A percentile compares a stretch with the other conserved stretches of the same genome.
Evolutionary conservation across 1,284 basidiomycete species (phyloP).

Genomic region (Trichosporon ovoides): DNA sequence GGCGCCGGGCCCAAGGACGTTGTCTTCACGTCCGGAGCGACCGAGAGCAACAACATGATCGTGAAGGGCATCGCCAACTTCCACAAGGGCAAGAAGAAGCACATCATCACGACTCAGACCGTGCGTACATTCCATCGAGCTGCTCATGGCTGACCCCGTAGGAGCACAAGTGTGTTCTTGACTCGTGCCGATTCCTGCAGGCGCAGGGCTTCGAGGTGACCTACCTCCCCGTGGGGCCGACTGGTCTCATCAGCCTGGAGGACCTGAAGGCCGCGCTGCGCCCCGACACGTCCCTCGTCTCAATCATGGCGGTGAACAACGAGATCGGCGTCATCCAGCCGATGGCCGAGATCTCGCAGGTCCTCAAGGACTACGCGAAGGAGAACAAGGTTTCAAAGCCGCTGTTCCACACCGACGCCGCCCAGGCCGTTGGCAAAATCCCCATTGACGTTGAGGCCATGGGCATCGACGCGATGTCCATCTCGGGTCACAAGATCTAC

Average conservation of each 20-base stretch:
- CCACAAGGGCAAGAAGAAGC: slow-evolving; percentile 80
- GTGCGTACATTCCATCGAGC: slow-evolving; percentile 50
- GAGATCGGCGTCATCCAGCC: slow-evolving; percentile 99
- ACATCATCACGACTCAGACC: slow-evolving; percentile 87
- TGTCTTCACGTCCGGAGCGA: slow-evolving; percentile 96
- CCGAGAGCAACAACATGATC: slow-evolving; percentile 96
- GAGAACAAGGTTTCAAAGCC: slow-evolving; percentile 71
- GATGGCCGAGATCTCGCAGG: slow-evolving; percentile 85
- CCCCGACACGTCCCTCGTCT: slow-evolving; percentile 79
- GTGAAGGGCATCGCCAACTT: slow-evolving; percentile 97
- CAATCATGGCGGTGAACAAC: slow-evolving; percentile 99
- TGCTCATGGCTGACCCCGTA: slow-evolving; percentile 40
- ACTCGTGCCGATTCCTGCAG: slow-evolving; percentile 90
- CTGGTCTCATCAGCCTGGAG: slow-evolving; percentile 74
- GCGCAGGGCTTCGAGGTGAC: slow-evolving; percentile 98
- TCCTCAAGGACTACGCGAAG: slow-evolving; percentile 54
- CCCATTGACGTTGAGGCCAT: slow-evolving; percentile 88
- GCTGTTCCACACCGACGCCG: slow-evolving; percentile 96
- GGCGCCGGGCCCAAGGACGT: slow-evolving; percentile 94
- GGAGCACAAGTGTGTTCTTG: slow-evolving; percentile 99
- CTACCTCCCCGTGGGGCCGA: slow-evolving; percentile 85
- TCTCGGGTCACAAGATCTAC: slow-evolving; percentile 97
- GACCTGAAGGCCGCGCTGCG: slow-evolving; percentile 76
- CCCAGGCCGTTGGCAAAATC: slow-evolving; percentile 91
- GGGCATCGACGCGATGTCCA: slow-evolving; percentile 92